Conservation (phyloP, 208 protist species). For the Wallacemonas sp. region DNA sequence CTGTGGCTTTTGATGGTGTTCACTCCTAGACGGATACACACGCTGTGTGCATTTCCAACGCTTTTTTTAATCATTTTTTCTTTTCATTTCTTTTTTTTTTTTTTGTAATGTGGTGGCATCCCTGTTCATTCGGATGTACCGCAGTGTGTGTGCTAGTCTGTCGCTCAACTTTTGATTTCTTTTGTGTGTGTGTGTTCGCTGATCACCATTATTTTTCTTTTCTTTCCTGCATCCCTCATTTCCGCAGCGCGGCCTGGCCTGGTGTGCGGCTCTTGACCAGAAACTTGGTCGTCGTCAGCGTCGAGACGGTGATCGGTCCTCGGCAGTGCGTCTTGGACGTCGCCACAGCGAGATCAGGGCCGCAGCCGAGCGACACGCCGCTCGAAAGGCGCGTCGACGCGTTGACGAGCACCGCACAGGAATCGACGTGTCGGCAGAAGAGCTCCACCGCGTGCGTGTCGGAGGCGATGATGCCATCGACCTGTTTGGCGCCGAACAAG, state of each 20-base stretch:
- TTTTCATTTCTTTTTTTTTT: too few species aligned
- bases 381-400: conserved; percentile 57
- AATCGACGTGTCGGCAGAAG: conserved; percentile 48
- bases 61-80: too few species aligned
- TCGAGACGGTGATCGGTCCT: conserved; percentile 46
- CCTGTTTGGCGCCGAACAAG: conserved; percentile 58
- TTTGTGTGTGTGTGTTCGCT: too few species aligned
- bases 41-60: too few species aligned
- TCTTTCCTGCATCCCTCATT: not conserved
- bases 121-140: too few species aligned
- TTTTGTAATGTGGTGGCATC: too few species aligned
- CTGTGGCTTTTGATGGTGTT: too few species aligned
- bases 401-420: conserved; percentile 54
- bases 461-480: conserved; percentile 53
- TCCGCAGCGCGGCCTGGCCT: conserved; percentile 32
- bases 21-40: too few species aligned
- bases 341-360: conserved; percentile 52
- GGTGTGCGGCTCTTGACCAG: conserved; percentile 33
- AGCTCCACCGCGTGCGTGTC: conserved; percentile 36
- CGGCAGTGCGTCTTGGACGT: conserved; percentile 59
- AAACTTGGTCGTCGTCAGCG: conserved; percentile 49
- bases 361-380: conserved; percentile 52
- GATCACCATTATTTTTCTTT: too few species aligned
- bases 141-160: too few species aligned
- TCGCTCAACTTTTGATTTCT: too few species aligned